These are phyloP conservation scores for Pyrrhoderma lamaoense DNA, from an alignment of 1,284 basidiomycete species.

Conservation along the genomic window DNA sequence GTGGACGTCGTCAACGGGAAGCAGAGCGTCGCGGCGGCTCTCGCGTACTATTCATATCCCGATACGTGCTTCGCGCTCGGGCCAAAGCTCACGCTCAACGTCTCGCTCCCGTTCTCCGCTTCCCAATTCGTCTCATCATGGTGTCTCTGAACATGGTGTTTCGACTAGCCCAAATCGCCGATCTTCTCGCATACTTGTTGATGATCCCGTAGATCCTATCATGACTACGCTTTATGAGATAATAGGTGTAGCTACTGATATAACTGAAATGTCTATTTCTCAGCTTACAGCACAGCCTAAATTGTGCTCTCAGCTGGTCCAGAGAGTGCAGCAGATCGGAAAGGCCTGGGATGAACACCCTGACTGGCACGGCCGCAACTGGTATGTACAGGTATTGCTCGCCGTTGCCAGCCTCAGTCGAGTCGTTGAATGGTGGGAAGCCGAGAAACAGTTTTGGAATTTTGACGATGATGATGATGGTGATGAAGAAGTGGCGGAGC, in stretches of 20 bases:
- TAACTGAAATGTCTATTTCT: conserved; percentile 83
- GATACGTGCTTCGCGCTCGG: conserved; percentile 58
- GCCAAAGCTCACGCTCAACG: conserved; percentile 87
- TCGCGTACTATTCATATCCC: conserved; percentile 78
- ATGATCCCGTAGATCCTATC: conserved; percentile 82
- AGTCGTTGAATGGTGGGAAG: conserved; percentile 99
- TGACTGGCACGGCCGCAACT: conserved; percentile 95
- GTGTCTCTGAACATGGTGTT: conserved; percentile 50
- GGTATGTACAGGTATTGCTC: conserved; percentile 96
- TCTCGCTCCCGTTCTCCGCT: conserved; percentile 94
- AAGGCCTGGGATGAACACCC: conserved; percentile 96
- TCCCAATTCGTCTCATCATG: conserved; percentile 56
- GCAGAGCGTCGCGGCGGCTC: conserved; percentile 59
- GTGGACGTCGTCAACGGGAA: conserved; percentile 42
- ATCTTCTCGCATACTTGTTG: conserved; percentile 64
- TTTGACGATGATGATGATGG: conserved; percentile 87
- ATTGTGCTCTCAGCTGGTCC: conserved; percentile 80
- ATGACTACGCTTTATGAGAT: conserved; percentile 89
- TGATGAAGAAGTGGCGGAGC: conserved; percentile 77
- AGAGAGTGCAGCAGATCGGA: conserved; percentile 86
- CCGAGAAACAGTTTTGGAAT: conserved; percentile 99
- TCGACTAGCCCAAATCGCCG: conserved; percentile 53
- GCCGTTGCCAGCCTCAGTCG: conserved; percentile 95
- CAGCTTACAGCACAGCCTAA: conserved; percentile 83
- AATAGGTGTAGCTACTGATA: conserved; percentile 91